phyloP scores from a whole-genome alignment of 108 stramenopile species.

The Cafeteria roenbergensis region DNA sequence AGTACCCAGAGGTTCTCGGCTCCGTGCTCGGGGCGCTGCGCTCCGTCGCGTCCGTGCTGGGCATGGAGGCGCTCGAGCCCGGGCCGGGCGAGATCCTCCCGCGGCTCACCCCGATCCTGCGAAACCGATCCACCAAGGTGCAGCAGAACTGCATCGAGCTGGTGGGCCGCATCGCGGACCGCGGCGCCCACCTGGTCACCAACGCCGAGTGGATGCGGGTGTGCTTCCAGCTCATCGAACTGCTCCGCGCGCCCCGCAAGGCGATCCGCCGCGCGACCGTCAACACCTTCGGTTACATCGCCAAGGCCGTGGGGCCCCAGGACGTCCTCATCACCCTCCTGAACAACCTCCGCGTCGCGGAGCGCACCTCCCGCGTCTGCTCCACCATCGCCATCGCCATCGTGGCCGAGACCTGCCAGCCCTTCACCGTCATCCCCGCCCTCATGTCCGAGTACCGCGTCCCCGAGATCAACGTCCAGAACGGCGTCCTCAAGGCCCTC shows the following conservation, averaged over 20 bases:
- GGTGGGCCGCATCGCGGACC: conserved; percentile 91
- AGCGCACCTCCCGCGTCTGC: conserved; percentile 94
- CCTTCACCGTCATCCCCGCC: conserved; percentile 94
- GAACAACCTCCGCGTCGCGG: conserved; percentile 94
- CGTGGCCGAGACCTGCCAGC: conserved; percentile 95
- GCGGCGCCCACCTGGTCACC: conserved; percentile 86
- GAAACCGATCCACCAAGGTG: conserved; percentile 94
- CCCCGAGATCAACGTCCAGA: conserved; percentile 95
- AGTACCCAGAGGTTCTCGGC: conserved; percentile 89
- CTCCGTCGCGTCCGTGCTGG: conserved; percentile 91
- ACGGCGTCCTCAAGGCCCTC: conserved; percentile 94
- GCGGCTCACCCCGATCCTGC: conserved; percentile 88
- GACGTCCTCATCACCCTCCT: conserved; percentile 92
- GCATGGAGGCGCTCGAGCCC: conserved; percentile 95
- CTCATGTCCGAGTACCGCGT: conserved; percentile 98
- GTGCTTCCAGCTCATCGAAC: conserved; percentile 94
- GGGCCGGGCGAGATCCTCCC: conserved; percentile 89
- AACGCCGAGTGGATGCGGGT: conserved; percentile 99
- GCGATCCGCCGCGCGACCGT: conserved; percentile 89
- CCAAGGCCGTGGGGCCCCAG: conserved; percentile 94
- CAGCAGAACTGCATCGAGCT: conserved; percentile 92
- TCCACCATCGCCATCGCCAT: conserved; percentile 98
- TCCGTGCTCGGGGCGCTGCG: conserved; percentile 81
- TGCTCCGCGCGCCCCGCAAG: conserved; percentile 93
- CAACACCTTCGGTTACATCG: conserved; percentile 98